Percentiles rank a stretch among this genome's conserved stretches.
Conservation (phyloP, 2,329 filamentous ascomycete genomes). For the Paracamarosporium sp. region DNA sequence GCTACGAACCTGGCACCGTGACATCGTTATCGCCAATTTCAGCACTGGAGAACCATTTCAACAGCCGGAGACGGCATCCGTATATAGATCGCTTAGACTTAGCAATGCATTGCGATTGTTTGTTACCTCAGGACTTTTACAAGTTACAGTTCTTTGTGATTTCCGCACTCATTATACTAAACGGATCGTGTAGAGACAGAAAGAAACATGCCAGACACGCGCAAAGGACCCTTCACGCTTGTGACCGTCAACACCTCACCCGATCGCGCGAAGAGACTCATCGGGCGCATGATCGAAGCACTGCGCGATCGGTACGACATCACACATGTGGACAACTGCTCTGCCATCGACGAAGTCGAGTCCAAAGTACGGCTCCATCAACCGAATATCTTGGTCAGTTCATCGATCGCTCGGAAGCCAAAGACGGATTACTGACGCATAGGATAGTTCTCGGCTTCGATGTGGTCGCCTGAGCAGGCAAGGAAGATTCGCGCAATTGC, state of each 20-base stretch:
- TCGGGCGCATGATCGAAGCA: slow-evolving; percentile 66
- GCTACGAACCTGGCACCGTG: neutral
- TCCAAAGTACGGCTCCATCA: slow-evolving; percentile 59
- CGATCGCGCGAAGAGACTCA: slow-evolving; percentile 67
- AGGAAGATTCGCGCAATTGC: slow-evolving; percentile 55
- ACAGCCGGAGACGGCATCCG: neutral
- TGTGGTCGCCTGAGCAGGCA: slow-evolving; percentile 62
- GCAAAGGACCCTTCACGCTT: slow-evolving; percentile 64
- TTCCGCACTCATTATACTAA: too few species aligned
- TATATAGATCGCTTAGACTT: neutral
- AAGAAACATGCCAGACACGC: slow-evolving; percentile 1
- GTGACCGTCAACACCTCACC: slow-evolving; percentile 74
- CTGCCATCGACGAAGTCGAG: slow-evolving; percentile 64
- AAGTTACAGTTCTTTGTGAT: too few species aligned
- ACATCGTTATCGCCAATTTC: neutral
- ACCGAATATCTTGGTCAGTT: slow-evolving; percentile 62
- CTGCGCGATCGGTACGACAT: slow-evolving; percentile 71
- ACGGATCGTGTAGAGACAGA: too few species aligned
- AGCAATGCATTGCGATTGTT: neutral
- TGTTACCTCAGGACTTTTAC: neutral
- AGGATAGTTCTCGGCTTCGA: slow-evolving; percentile 66
- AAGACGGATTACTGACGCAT: neutral
- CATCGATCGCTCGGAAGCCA: too few species aligned
- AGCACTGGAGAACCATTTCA: neutral
- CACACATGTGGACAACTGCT: slow-evolving; percentile 65